These are phyloP conservation scores for Colletotrichum sidae DNA, from an alignment of 2,329 filamentous ascomycete species.

Conservation along the genomic window DNA sequence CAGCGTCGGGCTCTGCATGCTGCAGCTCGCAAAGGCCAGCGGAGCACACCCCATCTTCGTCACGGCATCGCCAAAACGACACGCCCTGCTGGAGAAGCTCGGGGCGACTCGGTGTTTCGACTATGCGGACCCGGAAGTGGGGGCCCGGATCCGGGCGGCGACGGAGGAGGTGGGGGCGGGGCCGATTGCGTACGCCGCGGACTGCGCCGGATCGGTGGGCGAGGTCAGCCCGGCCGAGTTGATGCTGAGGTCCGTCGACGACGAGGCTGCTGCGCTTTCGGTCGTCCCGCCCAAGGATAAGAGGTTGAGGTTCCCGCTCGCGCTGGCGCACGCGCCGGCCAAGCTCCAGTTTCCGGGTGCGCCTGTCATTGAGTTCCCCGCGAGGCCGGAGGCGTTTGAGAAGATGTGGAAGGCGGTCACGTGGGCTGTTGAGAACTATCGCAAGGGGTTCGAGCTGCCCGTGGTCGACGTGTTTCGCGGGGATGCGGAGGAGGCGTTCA, in stretches of 20 bases:
- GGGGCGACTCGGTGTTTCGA: constrained; percentile 51
- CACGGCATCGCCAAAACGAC: constrained; percentile 47
- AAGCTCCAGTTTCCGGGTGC: constrained; percentile 1
- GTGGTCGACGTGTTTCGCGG: constrained; percentile 18
- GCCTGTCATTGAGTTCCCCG: not conserved
- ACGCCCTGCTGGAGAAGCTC: constrained; percentile 44
- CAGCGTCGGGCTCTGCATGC: constrained; percentile 48
- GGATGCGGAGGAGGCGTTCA: constrained; percentile 10
- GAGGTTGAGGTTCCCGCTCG: constrained; percentile 13
- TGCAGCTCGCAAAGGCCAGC: constrained; percentile 48
- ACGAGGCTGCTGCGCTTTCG: not conserved
- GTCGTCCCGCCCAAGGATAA: not conserved
- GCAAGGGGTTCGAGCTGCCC: constrained; percentile 5
- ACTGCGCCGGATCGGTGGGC: constrained; percentile 6
- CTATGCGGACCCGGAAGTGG: constrained; percentile 40
- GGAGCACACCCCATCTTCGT: constrained; percentile 47
- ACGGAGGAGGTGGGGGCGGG: constrained; percentile 8
- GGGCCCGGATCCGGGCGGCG: constrained; percentile 12
- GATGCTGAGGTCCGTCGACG: constrained; percentile 16
- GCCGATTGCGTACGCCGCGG: constrained; percentile 25
- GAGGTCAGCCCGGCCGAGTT: constrained; percentile 2
- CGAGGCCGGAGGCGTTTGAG: constrained; percentile 5
- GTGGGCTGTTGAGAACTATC: constrained; percentile 13
- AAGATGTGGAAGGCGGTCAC: constrained; percentile 15
- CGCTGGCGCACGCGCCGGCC: constrained; percentile 1